Base-by-base conservation (phyloP, 352 stramenopile genomes). In the Phytophthora boehmeriae region DNA sequence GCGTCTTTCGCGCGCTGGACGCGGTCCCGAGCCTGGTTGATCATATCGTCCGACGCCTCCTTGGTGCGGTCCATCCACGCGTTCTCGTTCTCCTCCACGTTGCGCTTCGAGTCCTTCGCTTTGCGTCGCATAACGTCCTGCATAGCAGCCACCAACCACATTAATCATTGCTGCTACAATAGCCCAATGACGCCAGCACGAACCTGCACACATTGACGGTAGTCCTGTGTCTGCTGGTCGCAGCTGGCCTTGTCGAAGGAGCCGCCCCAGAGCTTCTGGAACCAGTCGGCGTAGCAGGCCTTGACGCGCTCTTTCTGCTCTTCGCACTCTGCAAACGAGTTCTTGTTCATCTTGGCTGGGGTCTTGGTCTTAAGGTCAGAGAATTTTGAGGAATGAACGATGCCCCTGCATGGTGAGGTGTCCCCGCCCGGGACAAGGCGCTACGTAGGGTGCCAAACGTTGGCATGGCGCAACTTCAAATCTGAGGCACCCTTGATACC, bases 271-370 rank as follows among this genome's bases (percentile, higher is more conserved):
- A 93, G 74, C 27, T 75, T 71, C 58, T 91, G 78, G 70, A 93
- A 93, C 85, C 85, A 93, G 66, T 87, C 82, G 36, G 75, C 80
- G 67, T 93, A 93, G 73, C 85, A 93, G 47, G 73, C 76, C 63
- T 90, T 89, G 30, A 91, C 85, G 43, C 82, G 82, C 54, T 90
- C 78, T 68, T 93, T 93, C 57, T 78, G 76, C 68, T 90, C 80
- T 17, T 79, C 71, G 58, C 85, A 93, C 75, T 91, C 85, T 50
- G 76, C 66, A 51, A 78, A 88, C 23, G 66, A 57, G 36, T 72
- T 61, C 61, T 73, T 77, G 36, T 72, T 61, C 61, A 74, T 77
- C 34, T 61, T 73, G 34, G 45, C 50, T 13, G n/a, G n/a, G n/a
- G n/a, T n/a, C n/a, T n/a, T n/a, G n/a, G 22, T 69, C 53, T 16